phyloP scores from a whole-genome alignment of 257 asterid genomes.

The Nicotiana tabacum region DNA sequence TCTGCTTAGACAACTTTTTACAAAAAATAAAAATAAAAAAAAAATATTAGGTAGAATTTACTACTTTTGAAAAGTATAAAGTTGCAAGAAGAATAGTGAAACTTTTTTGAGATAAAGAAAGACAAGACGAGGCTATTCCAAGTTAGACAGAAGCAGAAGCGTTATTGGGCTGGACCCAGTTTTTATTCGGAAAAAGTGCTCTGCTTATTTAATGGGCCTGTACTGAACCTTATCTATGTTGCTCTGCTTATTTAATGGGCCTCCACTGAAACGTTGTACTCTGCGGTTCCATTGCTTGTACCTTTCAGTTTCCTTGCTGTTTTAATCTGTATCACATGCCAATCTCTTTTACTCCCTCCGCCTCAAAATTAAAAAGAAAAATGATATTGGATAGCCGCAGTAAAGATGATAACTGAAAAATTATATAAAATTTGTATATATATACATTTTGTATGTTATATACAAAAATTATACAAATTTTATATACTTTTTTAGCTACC shows the following conservation, averaged over 20 bases:
- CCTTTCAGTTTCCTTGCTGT: neutral
- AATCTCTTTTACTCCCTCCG: neutral
- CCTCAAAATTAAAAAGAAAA: too few species aligned
- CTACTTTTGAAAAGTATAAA: neutral
- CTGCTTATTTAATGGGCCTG: neutral
- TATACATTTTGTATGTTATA: too few species aligned
- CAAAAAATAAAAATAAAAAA: too few species aligned
- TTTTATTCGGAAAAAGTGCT: neutral
- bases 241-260: neutral
- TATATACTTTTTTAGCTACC: too few species aligned
- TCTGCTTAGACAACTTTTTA: neutral
- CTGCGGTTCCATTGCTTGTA: neutral
- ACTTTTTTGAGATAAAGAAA: neutral
- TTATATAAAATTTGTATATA: too few species aligned
- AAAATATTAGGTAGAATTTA: too few species aligned
- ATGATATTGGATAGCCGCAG: too few species aligned
- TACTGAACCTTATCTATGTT: too few species aligned
- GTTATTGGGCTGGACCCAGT: constrained; percentile 30
- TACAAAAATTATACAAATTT: too few species aligned
- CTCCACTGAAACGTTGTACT: neutral
- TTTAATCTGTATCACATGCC: neutral
- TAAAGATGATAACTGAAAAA: too few species aligned
- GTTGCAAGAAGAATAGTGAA: neutral
- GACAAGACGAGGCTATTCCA: neutral
- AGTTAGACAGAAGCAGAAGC: neutral